A percentile compares a stretch with the other conserved stretches of the same genome.
Evolutionary conservation across 768 basidiomycete species (phyloP).

Genomic region (Filobasidium wieringae): DNA sequence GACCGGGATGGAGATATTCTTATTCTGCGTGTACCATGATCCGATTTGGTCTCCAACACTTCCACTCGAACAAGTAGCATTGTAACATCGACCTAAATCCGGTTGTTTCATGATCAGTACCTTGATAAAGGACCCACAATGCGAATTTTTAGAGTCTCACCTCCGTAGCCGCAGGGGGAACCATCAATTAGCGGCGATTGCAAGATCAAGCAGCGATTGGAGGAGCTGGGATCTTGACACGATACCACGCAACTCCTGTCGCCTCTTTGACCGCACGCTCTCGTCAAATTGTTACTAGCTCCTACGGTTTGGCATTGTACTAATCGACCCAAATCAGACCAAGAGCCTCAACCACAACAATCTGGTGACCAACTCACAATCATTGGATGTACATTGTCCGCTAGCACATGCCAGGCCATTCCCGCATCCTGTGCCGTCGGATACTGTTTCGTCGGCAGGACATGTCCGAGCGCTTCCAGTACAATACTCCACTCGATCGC

Average conservation of each 20-base stretch:
- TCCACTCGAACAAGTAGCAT: constrained; percentile 54
- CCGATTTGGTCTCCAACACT: constrained; percentile 52
- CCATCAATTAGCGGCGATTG: constrained; percentile 65
- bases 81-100: constrained; percentile 48
- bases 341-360: neutral
- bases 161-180: constrained; percentile 61
- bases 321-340: constrained; percentile 26
- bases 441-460: constrained; percentile 51
- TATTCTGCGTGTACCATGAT: constrained; percentile 64
- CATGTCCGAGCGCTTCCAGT: constrained; percentile 63
- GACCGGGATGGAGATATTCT: constrained; percentile 40
- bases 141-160: neutral
- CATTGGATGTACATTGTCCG: constrained; percentile 64
- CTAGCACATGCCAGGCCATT: constrained; percentile 59
- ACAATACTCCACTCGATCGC: constrained; percentile 64
- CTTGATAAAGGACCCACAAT: no score
- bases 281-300: constrained; percentile 55
- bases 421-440: constrained; percentile 60
- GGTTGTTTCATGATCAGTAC: no score
- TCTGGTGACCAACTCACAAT: constrained; percentile 43
- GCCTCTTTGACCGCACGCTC: constrained; percentile 53
- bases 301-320: constrained; percentile 68
- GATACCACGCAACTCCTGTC: constrained; percentile 65
- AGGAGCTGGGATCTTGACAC: constrained; percentile 55
- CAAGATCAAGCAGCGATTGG: constrained; percentile 56